Conservation (phyloP, 352 stramenopile genomes). For the Phytophthora capsici region DNA sequence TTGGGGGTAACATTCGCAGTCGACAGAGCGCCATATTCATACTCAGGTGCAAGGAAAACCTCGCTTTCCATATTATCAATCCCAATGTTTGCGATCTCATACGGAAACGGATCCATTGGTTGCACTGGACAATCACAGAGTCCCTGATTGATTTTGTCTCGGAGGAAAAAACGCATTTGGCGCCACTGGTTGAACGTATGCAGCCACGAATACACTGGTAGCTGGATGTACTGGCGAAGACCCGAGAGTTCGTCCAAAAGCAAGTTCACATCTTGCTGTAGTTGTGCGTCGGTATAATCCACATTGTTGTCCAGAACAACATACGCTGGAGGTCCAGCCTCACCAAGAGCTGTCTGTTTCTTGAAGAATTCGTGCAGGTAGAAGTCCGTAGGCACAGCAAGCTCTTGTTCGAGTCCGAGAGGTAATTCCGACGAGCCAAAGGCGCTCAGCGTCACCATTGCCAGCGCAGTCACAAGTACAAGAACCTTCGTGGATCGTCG, state of each 20-base stretch:
- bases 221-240: slow-evolving; percentile 80
- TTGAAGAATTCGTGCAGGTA: slow-evolving; percentile 92
- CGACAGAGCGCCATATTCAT: slow-evolving; percentile 15
- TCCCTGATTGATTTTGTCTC: slow-evolving; percentile 69
- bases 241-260: slow-evolving; percentile 76
- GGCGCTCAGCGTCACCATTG: slow-evolving; percentile 51
- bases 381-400: slow-evolving; percentile 88
- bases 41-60: slow-evolving; percentile 9
- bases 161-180: slow-evolving; percentile 82
- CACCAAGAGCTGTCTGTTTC: slow-evolving; percentile 81
- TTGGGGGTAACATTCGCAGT: slow-evolving; percentile 63
- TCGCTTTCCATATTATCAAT: slow-evolving; percentile 20
- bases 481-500: slow-evolving; percentile 60
- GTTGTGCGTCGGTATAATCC: slow-evolving; percentile 72
- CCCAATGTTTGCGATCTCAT: slow-evolving; percentile 52
- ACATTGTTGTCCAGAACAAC: slow-evolving; percentile 66
- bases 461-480: slow-evolving; percentile 52
- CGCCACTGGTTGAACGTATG: slow-evolving; percentile 90
- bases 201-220: slow-evolving; percentile 89
- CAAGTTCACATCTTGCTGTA: slow-evolving; percentile 66
- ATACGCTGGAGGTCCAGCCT: slow-evolving; percentile 89
- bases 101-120: slow-evolving; percentile 81
- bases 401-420: slow-evolving; percentile 88
- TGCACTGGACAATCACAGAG: slow-evolving; percentile 76
- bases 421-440: slow-evolving; percentile 69